These are phyloP conservation scores for Funneliformis caledonium DNA, from an alignment of 371 early-diverging fungal species.

Conservation along the genomic window DNA sequence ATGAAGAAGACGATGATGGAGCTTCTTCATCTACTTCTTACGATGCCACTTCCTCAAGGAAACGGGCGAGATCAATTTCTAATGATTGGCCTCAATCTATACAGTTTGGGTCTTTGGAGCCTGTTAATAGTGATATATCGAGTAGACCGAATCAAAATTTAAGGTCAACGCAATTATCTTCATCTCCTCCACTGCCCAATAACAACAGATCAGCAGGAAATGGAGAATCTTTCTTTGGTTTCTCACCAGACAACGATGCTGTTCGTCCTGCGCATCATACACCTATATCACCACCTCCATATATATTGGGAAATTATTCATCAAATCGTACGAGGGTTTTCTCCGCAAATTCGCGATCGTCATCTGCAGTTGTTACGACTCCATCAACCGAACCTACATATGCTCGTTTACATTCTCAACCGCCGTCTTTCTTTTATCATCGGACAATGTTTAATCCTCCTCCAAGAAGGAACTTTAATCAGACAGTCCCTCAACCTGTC, in stretches of 20 bases:
- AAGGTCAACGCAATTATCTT: not conserved
- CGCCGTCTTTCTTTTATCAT: not conserved
- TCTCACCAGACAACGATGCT: not conserved
- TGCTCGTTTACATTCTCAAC: slow-evolving; percentile 15
- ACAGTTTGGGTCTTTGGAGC: slow-evolving; percentile 29
- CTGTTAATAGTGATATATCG: not conserved
- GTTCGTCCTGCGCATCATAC: not conserved
- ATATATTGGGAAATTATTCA: not conserved
- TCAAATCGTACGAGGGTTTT: not conserved
- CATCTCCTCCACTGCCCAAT: slow-evolving; percentile 1
- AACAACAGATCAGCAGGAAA: not conserved
- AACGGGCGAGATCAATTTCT: slow-evolving; percentile 30
- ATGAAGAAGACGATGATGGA: slow-evolving; percentile 34
- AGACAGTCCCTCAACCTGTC: not conserved
- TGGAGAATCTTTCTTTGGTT: not conserved
- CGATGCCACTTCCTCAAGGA: slow-evolving; percentile 25
- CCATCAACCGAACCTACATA: not conserved
- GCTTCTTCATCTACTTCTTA: slow-evolving; percentile 18
- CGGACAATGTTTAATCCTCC: not conserved
- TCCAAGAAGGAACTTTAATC: slow-evolving; percentile 8
- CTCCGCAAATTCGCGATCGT: too few species aligned
- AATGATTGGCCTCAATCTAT: slow-evolving; percentile 34
- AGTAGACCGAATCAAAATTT: not conserved
- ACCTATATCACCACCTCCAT: not conserved
- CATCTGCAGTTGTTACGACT: not conserved